These are phyloP conservation scores for Elsinoe fawcettii DNA, from an alignment of 2,329 filamentous ascomycete genomes.

Conservation along the genomic window DNA sequence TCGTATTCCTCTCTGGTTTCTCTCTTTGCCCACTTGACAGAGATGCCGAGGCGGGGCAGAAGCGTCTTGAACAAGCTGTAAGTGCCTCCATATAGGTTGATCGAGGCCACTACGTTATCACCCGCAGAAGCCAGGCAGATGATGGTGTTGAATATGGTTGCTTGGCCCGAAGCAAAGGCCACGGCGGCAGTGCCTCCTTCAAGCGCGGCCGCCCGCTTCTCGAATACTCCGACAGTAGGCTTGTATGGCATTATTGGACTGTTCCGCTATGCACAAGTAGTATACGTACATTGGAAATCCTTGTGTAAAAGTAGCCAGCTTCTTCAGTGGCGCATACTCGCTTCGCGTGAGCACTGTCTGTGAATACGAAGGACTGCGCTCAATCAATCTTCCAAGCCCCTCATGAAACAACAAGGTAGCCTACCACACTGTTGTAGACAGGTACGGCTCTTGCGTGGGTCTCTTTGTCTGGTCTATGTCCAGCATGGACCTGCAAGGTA, in stretches of 20 bases:
- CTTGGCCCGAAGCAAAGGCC: not conserved
- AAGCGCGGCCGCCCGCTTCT: not conserved
- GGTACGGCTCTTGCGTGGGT: not conserved
- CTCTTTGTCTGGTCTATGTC: not conserved
- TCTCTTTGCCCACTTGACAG: not conserved
- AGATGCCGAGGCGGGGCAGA: not conserved
- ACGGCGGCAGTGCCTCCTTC: not conserved
- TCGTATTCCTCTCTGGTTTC: not conserved
- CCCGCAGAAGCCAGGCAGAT: not conserved
- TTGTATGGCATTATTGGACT: not conserved
- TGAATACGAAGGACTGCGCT: slow-evolving; percentile 28
- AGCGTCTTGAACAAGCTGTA: not conserved
- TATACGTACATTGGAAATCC: not conserved
- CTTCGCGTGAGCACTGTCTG: not conserved
- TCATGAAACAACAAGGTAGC: slow-evolving; percentile 18
- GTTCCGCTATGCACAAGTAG: not conserved
- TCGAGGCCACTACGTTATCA: not conserved
- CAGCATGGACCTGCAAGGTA: not conserved
- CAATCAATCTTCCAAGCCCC: not conserved
- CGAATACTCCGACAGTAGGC: not conserved
- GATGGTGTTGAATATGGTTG: not conserved
- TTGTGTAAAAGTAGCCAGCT: not conserved
- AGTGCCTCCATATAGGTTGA: not conserved
- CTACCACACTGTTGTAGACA: slow-evolving; percentile 31
- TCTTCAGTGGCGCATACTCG: not conserved